Percentiles rank a stretch among this genome's conserved stretches.
Evolutionary conservation across 495 filamentous ascomycete species (phyloP).

Genomic region (Aspergillus mulundensis): DNA sequence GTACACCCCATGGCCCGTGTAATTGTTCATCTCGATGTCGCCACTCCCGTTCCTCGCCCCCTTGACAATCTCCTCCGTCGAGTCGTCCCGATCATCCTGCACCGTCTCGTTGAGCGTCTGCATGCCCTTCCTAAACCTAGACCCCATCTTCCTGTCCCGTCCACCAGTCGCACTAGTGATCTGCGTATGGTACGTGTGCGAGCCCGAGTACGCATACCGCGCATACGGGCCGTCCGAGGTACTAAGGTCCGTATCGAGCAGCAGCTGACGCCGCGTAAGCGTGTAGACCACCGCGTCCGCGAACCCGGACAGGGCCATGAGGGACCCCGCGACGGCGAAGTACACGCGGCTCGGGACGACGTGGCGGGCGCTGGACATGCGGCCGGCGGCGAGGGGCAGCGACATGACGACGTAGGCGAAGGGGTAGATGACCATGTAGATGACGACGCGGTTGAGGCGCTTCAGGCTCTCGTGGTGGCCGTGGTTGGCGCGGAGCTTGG

Average conservation of each 20-base stretch:
- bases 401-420: slow-evolving; percentile 67
- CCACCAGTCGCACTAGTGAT: slow-evolving; percentile 21
- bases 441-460: slow-evolving; percentile 46
- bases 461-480: slow-evolving; percentile 35
- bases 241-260: slow-evolving; percentile 35
- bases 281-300: slow-evolving; percentile 69
- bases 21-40: slow-evolving; percentile 25
- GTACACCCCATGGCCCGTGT: slow-evolving; percentile 33
- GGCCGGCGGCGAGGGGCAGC: slow-evolving; percentile 63
- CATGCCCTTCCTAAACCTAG: slow-evolving; percentile 23
- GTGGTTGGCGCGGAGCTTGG: slow-evolving; percentile 22
- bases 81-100: slow-evolving; percentile 29
- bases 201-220: slow-evolving; percentile 7
- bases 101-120: slow-evolving; percentile 21
- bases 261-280: slow-evolving; percentile 38
- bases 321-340: slow-evolving; percentile 62
- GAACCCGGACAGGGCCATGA: slow-evolving; percentile 67
- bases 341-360: slow-evolving; percentile 49
- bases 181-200: slow-evolving; percentile 26
- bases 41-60: slow-evolving; percentile 12
- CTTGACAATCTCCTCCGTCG: slow-evolving; percentile 37
- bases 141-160: slow-evolving; percentile 18
- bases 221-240: slow-evolving; percentile 29
- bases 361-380: slow-evolving; percentile 56
- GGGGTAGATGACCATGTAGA: slow-evolving; percentile 71